phyloP scores from a whole-genome alignment of 345 rosid genomes.

The Eucalyptus pauciflora region DNA sequence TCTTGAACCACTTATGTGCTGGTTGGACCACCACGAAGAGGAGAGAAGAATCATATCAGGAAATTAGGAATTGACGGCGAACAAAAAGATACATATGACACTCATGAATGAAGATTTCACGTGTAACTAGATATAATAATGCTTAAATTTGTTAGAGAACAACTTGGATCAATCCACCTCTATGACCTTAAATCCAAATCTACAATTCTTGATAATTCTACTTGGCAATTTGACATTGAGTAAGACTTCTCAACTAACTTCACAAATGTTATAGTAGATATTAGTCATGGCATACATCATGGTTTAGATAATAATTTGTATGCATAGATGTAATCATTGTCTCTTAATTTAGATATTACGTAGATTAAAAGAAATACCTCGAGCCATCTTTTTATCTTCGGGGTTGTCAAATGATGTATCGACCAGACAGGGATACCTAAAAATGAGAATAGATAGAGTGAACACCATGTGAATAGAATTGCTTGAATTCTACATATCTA shows the following conservation, averaged over 20 bases:
- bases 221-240: not conserved
- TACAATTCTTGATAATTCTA: too few relatives aligned
- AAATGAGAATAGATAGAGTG: not conserved
- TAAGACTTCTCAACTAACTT: not conserved
- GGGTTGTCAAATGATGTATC: not conserved
- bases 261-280: not conserved
- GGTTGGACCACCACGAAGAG: not conserved
- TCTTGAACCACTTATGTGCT: fast-evolving
- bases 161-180: not conserved
- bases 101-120: not conserved
- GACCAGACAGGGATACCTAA: not conserved
- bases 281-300: too few relatives aligned
- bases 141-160: not conserved
- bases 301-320: not conserved
- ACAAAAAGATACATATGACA: not conserved
- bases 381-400: fast-evolving
- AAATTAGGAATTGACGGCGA: not conserved
- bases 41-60: not conserved
- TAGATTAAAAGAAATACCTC: not conserved
- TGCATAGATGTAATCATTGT: too few relatives aligned
- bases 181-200: not conserved
- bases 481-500: not conserved
- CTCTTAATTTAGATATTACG: too few relatives aligned
- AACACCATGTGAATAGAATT: not conserved
- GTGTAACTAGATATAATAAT: not conserved